Evolutionary conservation across 345 rosid genomes (phyloP), one percentile per base, ranked within the genome.

Genomic region (Ceriops decandra): DNA sequence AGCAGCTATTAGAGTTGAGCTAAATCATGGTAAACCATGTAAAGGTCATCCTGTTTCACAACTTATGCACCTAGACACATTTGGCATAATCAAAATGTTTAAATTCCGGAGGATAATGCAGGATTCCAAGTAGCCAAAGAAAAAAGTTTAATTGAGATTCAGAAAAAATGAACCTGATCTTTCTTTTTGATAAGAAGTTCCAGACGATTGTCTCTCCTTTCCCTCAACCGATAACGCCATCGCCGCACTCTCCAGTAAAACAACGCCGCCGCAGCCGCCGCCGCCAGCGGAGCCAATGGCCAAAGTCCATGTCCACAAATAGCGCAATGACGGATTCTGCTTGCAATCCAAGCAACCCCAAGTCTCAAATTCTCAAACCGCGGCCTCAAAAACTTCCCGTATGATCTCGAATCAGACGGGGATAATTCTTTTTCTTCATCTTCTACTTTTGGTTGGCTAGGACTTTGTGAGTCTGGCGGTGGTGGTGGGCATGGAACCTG

Each of bases 121-220:
- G 31, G 32, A 46, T 22, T 24, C 46, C 66, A 46, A 16, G 33
- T 5, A 4, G 32, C 5, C 19, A 28, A 54, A 28, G 8, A 7
- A 42, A 57, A 57, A 24, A 5, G 28, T 27, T 11, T 52, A 64
- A 33, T 47, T 20, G 61, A 47, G 26, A 56, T 9, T 24, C 17
- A 56, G 26, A 56, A 24, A 16, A 16, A 64, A 62, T 47, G 30
- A 46, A 82, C 90, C 84, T 79, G 75, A 71, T 86, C 86, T 74
- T 77, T 84, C 69, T 82, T 88, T 72, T 64, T 79, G 72, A 86
- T 30, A 31, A 79, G 58, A 38, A 67, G 71, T 5, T 57, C 36
- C 36, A 81, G 64, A 16, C 60, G 72, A 13, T 60, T 72, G 33
- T 74, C 70, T 62, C 66, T 61, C 66, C 74, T 75, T 62, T 71